Base-by-base conservation (phyloP, 2,329 filamentous ascomycete genomes). In the Paraphoma sp. region DNA sequence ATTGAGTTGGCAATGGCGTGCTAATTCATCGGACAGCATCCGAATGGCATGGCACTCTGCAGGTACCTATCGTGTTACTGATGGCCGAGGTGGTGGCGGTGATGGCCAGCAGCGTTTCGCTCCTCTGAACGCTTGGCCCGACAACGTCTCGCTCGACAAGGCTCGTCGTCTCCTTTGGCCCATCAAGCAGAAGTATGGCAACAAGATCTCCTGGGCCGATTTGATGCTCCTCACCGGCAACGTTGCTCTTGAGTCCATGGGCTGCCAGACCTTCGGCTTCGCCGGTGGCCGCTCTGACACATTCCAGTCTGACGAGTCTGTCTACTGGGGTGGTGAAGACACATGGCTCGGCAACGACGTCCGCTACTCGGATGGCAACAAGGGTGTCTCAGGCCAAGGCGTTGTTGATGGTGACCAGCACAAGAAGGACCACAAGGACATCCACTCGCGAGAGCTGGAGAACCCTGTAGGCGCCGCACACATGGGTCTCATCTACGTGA, bases 131-230 rank as follows among this genome's bases (percentile, higher is more conserved):
- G 87, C 87, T 81, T 93, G 90, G 90, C 90, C 90, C 42, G 90
- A 93, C 79, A 93, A 93, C 65, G 88, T 87, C 70, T 87, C 82
- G 67, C 84, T 93, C 51, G 90, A 93, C 84, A 93, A 93, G 84
- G 90, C 89, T 31, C 89, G 90, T 54, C 89, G 90, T 62, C 85
- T 93, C 53, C 81, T 93, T 42, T 92, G 89, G 88, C 90, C 90
- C 54, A 87, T 93, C 80, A 93, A 93, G 85, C 89, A 91, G 68
- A 93, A 93, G 83, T 93, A 93, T 64, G 90, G 90, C 75, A 87
- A 86, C 82, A 91, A 90, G 82, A 89, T 93, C 77, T 92, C 90
- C 0, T 93, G 90, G 90, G 87, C 89, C 23, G 90, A 93, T 72
- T 78, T 93, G 56, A 75, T 89, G 47, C 82, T 92, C 54, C 83